These are phyloP conservation scores for Coffea humblotiana DNA, from an alignment of 305 asterid genomes.

Conservation along the genomic window DNA sequence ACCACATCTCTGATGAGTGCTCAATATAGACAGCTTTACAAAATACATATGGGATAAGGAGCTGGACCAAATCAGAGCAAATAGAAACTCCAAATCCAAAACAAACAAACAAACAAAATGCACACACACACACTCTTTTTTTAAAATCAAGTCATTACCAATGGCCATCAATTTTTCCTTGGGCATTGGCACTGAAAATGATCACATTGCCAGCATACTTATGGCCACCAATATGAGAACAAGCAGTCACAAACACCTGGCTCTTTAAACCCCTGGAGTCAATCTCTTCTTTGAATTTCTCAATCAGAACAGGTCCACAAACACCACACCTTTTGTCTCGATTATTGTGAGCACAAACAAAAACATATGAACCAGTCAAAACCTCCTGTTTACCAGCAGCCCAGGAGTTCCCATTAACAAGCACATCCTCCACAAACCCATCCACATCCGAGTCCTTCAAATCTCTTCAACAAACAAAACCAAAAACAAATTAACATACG, in stretches of 20 bases:
- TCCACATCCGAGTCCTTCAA: conserved; percentile 60
- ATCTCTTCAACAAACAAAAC: conserved; percentile 24
- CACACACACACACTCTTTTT: too few relatives aligned
- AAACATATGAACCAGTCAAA: conserved; percentile 76
- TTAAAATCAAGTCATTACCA: conserved; percentile 52
- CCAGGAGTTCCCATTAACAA: conserved; percentile 80
- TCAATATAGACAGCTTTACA: neutral
- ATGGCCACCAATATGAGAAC: conserved; percentile 96
- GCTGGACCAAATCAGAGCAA: neutral
- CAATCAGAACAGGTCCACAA: conserved; percentile 86
- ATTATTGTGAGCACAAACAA: conserved; percentile 85
- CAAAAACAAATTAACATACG: neutral
- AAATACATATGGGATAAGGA: neutral
- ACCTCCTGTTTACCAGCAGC: conserved; percentile 53
- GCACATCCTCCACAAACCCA: conserved; percentile 80
- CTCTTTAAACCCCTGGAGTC: conserved; percentile 50
- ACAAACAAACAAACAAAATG: neutral
- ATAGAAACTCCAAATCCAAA: neutral
- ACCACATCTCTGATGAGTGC: neutral
- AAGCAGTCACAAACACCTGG: conserved; percentile 69
- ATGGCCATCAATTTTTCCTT: conserved; percentile 74
- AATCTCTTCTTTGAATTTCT: conserved; percentile 68
- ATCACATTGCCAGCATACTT: conserved; percentile 96
- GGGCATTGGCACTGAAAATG: conserved; percentile 59
- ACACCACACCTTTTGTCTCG: conserved; percentile 94